Evolutionary conservation across 768 basidiomycete genomes (phyloP).

Genomic region (Mycena vitilis): DNA sequence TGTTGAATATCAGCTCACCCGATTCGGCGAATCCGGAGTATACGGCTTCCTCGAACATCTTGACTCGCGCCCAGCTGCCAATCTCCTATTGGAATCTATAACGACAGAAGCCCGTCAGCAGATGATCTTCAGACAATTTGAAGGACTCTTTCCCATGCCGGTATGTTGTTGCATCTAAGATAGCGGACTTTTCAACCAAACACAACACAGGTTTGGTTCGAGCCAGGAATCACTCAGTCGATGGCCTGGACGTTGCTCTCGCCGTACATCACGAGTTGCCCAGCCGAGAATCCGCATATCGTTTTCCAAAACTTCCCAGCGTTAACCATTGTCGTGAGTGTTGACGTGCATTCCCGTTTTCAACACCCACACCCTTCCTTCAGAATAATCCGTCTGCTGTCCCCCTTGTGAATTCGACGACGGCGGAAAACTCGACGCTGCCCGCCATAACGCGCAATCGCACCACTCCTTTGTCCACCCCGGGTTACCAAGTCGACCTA

Average conservation of each 20-base stretch:
- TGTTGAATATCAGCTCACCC: slow-evolving; percentile 49
- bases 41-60: slow-evolving; percentile 76
- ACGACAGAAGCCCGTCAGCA: slow-evolving; percentile 74
- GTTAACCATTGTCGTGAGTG: slow-evolving; percentile 57
- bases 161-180: slow-evolving; percentile 36
- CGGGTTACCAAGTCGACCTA: slow-evolving; percentile 59
- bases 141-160: slow-evolving; percentile 72
- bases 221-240: slow-evolving; percentile 67
- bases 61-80: slow-evolving; percentile 64
- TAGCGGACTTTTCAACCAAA: not conserved
- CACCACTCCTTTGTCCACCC: slow-evolving; percentile 55
- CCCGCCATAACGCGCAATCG: slow-evolving; percentile 69
- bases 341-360: slow-evolving; percentile 3
- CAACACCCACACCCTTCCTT: not conserved
- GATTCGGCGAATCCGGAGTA: slow-evolving; percentile 68
- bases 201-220: slow-evolving; percentile 53
- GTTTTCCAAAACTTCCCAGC: slow-evolving; percentile 68
- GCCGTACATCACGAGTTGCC: slow-evolving; percentile 64
- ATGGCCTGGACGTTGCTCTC: slow-evolving; percentile 73
- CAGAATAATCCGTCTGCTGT: slow-evolving; percentile 51
- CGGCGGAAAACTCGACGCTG: slow-evolving; percentile 49
- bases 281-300: slow-evolving; percentile 62
- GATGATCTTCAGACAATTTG: slow-evolving; percentile 72
- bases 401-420: slow-evolving; percentile 37
- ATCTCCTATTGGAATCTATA: slow-evolving; percentile 66